phyloP scores from a whole-genome alignment of 2,329 filamentous ascomycete genomes.

The Hypoxylon sp. region DNA sequence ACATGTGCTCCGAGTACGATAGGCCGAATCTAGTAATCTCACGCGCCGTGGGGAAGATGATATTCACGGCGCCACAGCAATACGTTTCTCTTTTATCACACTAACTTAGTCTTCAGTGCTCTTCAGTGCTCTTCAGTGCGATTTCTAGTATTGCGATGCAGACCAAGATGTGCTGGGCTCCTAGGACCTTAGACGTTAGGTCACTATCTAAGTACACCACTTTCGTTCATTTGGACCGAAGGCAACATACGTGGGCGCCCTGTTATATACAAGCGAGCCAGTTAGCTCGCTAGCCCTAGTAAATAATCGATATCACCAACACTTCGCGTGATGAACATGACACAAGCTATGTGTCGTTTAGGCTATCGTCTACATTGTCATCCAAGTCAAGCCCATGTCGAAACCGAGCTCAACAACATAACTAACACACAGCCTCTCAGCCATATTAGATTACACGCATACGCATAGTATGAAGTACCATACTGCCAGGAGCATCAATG shows the following conservation, averaged over 20 bases:
- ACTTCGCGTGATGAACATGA: background rate
- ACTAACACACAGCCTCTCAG: background rate
- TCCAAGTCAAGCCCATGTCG: background rate
- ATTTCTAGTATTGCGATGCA: background rate
- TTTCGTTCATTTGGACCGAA: no score
- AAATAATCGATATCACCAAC: background rate
- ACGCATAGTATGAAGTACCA: background rate
- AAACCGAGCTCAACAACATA: background rate
- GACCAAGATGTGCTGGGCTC: background rate
- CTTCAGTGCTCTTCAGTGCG: no score
- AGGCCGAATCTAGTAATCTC: conserved; percentile 2
- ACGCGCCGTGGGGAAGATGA: background rate
- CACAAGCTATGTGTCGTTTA: background rate
- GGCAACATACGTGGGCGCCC: background rate
- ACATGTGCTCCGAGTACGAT: background rate
- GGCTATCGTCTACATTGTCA: background rate
- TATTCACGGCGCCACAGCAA: background rate
- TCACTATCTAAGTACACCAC: background rate
- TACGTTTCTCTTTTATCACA: background rate
- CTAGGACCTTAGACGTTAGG: background rate
- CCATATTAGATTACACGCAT: background rate
- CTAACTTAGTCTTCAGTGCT: background rate
- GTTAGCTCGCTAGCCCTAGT: background rate
- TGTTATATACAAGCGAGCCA: background rate
- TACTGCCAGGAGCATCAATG: background rate